Evolutionary conservation across 2,329 filamentous ascomycete species (phyloP), one percentile per base, ranked within the genome.

Genomic region (Trichoderma oligosporum): DNA sequence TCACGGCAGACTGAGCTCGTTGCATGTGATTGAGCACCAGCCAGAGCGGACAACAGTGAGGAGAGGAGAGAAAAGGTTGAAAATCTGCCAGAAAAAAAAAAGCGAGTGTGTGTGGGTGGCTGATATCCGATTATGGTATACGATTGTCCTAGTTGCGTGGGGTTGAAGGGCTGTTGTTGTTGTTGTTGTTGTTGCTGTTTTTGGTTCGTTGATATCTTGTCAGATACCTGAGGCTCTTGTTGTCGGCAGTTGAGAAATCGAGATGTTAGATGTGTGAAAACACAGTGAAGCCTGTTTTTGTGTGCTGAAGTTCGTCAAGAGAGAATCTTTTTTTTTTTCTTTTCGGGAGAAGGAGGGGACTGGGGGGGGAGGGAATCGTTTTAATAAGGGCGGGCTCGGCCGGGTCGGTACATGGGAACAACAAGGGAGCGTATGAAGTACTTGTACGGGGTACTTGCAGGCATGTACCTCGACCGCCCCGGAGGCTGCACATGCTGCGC

Each of bases 1-100:
- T 85, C 75, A 87, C 84, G 72, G 85, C 84, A 65, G 86, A 87
- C 68, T 82, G 80, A 79, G 84, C 80, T 74, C 84, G 83, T 82
- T 88, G 86, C 86, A 90, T 89, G 81, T 86, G 84, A 85, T 78
- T 71, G 41, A 52, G 39, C 48, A 25, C 33, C 56, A 39, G 46
- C 24, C 16, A 42, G 16, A 20, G 20, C 31, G 22, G 22, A 27
- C 24, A 39, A 1, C 8, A 18, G 9, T 38, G 16, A 33, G 25
- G 20, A 44, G 18, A 41, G 5, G 12, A n/a, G n/a, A n/a, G n/a
- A n/a, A n/a, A n/a, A n/a, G n/a, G 25, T 24, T 24, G 20, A 24
- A 3, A 45, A 27, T 7, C 22, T 29, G 46, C 38, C 46, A 42
- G 48, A 16, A 41, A 31, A 35, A 41, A 16, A 41, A 31, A 35